Conservation (phyloP, 1,139 yeast species). For the Debaryomyces robertsiae region DNA sequence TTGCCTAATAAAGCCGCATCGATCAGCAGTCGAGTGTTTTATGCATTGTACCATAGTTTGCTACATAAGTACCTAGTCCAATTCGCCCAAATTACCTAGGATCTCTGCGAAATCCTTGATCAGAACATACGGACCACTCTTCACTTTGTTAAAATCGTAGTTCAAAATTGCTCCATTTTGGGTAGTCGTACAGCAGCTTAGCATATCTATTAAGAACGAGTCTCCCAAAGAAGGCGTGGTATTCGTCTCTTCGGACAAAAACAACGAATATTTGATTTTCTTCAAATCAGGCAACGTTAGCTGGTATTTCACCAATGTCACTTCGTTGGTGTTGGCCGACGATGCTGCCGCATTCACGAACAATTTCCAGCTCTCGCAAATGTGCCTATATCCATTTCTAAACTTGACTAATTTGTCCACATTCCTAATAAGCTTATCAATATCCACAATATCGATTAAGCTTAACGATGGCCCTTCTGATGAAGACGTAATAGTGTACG, state of each 20-base stretch:
- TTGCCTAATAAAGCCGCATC: constrained; percentile 9
- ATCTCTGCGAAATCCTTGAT: constrained; percentile 50
- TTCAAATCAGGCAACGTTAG: constrained; percentile 38
- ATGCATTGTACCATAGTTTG: constrained; percentile 1
- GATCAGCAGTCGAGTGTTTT: not conserved
- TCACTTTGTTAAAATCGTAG: constrained; percentile 31
- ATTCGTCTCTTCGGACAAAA: constrained; percentile 29
- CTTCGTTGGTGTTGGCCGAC: constrained; percentile 4
- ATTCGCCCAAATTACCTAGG: constrained; percentile 44
- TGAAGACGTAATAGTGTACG: constrained; percentile 33
- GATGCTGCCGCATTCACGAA: constrained; percentile 29
- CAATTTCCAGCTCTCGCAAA: constrained; percentile 38
- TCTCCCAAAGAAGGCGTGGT: constrained; percentile 28
- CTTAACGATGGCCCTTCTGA: constrained; percentile 16
- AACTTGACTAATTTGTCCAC: constrained; percentile 34
- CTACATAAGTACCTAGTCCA: constrained; percentile 17
- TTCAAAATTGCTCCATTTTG: constrained; percentile 32
- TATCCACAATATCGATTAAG: constrained; percentile 43
- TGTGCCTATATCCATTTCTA: constrained; percentile 34
- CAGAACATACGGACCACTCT: constrained; percentile 32
- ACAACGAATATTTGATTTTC: constrained; percentile 31
- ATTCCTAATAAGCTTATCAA: constrained; percentile 40
- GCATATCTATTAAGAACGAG: constrained; percentile 46
- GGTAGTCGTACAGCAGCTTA: constrained; percentile 39
- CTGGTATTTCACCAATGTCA: constrained; percentile 17